Base-by-base conservation (phyloP, 2,329 filamentous ascomycete genomes). In the Penicillium sclerotigenum region DNA sequence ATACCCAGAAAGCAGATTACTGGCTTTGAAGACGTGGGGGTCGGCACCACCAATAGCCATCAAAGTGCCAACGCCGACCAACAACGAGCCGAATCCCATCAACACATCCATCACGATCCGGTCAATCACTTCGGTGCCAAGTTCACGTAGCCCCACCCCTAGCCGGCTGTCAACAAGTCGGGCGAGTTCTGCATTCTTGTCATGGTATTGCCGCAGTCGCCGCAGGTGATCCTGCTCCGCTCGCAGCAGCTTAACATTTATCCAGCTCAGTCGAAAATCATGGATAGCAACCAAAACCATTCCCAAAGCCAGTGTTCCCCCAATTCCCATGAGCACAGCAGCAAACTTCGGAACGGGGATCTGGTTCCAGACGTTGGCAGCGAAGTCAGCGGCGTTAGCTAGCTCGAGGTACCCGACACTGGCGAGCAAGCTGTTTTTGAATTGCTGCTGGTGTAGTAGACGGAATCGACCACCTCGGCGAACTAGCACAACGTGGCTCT, bases 351-450 rank as follows among this genome's bases (percentile, higher is more conserved):
- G 81, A 0, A 82, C 75, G 0, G 81, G 82, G 0, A 76, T 69
- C 1, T 77, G 59, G 59, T 84, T 84, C 79, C 80, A 84, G 1
- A 84, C 76, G 52, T 84, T 84, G 53, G 82, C 82, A 0, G 81
- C 80, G 52, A 84, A 84, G 60, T 84, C 82, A 2, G 77, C 76
- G 0, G 80, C 80, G 62, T 84, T 84, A 51, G 79, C 79, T 2
- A 83, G 72, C 57, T 84, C 82, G 18, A 84, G 76, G 46, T 80
- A 79, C 0, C 80, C 82, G 1, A 82, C 73, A 13, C 72, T 66
- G 0, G 66, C 63, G 9, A 77, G 68, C 3, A 79, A 67, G 51
- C 63, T 70, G 49, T 73, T 73, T 22, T 62, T 62, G 40, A 70
- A 69, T 58, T 72, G 69, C 61, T 74, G 55, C 20, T 68, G 68